Evolutionary conservation across 202 grass and related monocot genomes (phyloP).

Genomic region (Carex arenaria): DNA sequence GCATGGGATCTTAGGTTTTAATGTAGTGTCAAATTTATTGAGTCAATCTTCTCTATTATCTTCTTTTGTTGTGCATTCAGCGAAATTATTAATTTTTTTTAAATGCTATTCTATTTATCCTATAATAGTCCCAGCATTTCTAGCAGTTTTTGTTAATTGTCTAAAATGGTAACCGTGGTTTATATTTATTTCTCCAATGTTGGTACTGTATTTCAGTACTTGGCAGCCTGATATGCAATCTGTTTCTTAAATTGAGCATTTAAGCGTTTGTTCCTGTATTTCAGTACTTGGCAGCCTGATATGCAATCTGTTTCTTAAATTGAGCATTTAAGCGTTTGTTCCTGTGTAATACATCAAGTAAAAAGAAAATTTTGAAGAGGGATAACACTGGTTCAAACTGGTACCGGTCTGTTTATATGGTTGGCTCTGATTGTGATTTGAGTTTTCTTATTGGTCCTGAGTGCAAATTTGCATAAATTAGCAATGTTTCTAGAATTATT

Average conservation of each 20-base stretch:
- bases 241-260: background rate
- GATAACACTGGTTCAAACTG: background rate
- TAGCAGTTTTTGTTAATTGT: background rate
- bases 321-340: background rate
- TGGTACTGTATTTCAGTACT: background rate
- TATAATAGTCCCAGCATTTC: background rate
- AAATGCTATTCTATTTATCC: background rate
- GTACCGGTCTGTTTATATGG: background rate
- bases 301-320: background rate
- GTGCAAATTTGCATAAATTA: too few species aligned
- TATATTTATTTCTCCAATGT: background rate
- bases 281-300: background rate
- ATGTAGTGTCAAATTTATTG: background rate
- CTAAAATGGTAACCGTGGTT: background rate
- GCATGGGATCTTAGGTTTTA: background rate
- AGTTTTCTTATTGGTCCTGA: too few species aligned
- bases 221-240: background rate
- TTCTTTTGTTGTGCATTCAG: background rate
- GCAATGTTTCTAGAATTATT: too few species aligned
- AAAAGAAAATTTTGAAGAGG: background rate
- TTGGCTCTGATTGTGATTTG: too few species aligned
- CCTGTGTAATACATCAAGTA: background rate
- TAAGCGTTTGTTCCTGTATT: too few species aligned
- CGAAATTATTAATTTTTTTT: background rate
- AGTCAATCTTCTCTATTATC: background rate